A percentile compares a stretch with the other conserved stretches of the same genome.
Conservation (phyloP, 495 filamentous ascomycete species). For the Mycothermus thermophilus region DNA sequence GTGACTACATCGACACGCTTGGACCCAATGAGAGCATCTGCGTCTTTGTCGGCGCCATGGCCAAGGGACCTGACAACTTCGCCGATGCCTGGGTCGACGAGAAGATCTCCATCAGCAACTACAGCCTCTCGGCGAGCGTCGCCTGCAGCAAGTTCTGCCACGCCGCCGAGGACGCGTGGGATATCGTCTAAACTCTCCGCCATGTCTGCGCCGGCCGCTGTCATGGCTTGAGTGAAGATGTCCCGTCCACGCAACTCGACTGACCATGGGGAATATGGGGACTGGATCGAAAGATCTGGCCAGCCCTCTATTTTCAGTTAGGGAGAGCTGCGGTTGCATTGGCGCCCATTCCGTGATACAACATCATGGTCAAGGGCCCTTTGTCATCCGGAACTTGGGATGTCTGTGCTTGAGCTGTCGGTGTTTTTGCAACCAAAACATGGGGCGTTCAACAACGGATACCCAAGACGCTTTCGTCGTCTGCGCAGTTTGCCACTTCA, state of each 20-base stretch:
- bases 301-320: conserved; percentile 9
- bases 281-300: conserved; percentile 22
- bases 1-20: conserved; percentile 73
- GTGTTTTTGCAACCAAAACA: conserved; percentile 78
- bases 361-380: conserved; percentile 29
- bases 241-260: too few relatives aligned
- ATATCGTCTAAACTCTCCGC: conserved; percentile 67
- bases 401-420: conserved; percentile 42
- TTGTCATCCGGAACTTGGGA: conserved; percentile 31
- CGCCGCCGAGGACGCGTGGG: conserved; percentile 92
- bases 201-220: too few relatives aligned
- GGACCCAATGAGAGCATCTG: conserved; percentile 79
- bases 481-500: conserved; percentile 52
- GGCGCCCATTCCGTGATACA: conserved; percentile 31
- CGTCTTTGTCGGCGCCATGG: conserved; percentile 97
- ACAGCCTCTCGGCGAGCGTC: conserved; percentile 88
- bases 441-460: conserved; percentile 62
- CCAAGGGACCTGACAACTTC: conserved; percentile 90
- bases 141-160: conserved; percentile 99
- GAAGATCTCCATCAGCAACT: conserved; percentile 95
- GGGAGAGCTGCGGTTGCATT: conserved; percentile 18
- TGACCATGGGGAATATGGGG: conserved; percentile 11
- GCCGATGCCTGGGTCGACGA: conserved; percentile 91
- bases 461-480: conserved; percentile 53
- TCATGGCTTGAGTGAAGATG: too few relatives aligned